Base-by-base conservation (phyloP, 345 rosid genomes). In the Gossypium raimondii region DNA sequence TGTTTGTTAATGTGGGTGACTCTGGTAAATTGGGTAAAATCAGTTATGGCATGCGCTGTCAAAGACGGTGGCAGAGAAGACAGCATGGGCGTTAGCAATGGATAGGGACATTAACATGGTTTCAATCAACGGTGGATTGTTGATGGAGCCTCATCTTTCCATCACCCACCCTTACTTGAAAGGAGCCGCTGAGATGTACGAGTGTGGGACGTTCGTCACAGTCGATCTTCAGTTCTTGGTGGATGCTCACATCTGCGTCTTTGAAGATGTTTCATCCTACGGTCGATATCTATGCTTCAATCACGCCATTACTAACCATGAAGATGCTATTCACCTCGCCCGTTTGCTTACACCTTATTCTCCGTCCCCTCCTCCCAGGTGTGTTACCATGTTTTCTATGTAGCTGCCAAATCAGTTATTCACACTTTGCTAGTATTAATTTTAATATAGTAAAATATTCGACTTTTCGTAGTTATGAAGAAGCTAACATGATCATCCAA, bases 121-220 rank as follows among this genome's bases (percentile, higher is more conserved):
- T 18, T 76, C 88, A 6, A 48, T 90, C 2, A 90, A 90, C 43
- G 89, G 82, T 20, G 94, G 94, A 13, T 74, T 88, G 73, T 18
- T 87, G 66, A 81, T 84, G 87, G 70, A 80, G 11, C 83, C 84
- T 0, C 87, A 80, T 61, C 79, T 86, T 8, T 59, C 84, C 71
- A 79, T 90, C 67, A 50, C 73, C 13, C 73, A 86, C 72, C 88
- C 94, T 8, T 90, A 82, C 69, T 63, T 87, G 58, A 88, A 84
- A 84, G 94, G 94, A 58, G 90, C 92, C 61, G 92, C 92, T 0
- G 94, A 90, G 84, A 87, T 90, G 92, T 88, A 90, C 52, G 92
- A 87, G 52, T 82, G 82, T n/a, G 94, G 94, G 11, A 79, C 84
- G 11, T 65, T 90, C 6, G 94, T 83, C 45, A 85, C 92, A 0